Evolutionary conservation across 371 early-diverging fungal genomes (phyloP), one percentile per base, ranked within the genome.

Genomic region (Phascolomyces articulosus): DNA sequence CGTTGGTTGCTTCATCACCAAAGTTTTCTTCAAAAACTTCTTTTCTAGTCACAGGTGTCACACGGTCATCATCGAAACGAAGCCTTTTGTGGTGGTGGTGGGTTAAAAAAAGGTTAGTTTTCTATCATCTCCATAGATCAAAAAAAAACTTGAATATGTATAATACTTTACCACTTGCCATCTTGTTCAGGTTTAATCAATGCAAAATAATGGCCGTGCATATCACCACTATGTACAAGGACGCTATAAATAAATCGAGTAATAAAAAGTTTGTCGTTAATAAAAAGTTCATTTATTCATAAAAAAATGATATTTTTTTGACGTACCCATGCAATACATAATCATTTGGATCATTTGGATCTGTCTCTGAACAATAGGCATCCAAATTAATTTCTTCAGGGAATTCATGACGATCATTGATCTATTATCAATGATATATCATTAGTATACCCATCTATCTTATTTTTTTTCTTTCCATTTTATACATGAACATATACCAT

Each of bases 201-300:
- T 13, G 96, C 96, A 85, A 93, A 96, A 75, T 99, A 99, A 83
- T 99, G 99, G 1, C 99, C 99, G 74, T 93, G 87, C 21, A 95
- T 71, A 71, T 95, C 96, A 58, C 99, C 99, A 64, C 90, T 91
- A 76, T 99, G 99, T 9, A 99, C 99, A 59, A 99, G 85, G 0
- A 99, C 99, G 49, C 95, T 89, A 67, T 55, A 72, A 9, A 26
- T 28, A 49, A 57, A 9, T 64, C 48, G 24, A 2, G 6, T 29
- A 10, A 18, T 8, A 6, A 34, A 34, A 34, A 9, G 34, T 34
- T 34, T 34, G 6, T 34, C 6, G 34, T 34, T 34, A 34, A 34
- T 34, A 2, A 34, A 9, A 11, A 9, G 9, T 34, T 34, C 11
- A 0, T 31, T 10, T 31, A 6, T 31, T 31, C 31, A 31, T 9